A percentile compares a stretch with the other conserved stretches of the same genome.
These are phyloP conservation scores for Cryptococcus sp. DNA, from an alignment of 1,284 basidiomycete genomes.

Conservation along the genomic window DNA sequence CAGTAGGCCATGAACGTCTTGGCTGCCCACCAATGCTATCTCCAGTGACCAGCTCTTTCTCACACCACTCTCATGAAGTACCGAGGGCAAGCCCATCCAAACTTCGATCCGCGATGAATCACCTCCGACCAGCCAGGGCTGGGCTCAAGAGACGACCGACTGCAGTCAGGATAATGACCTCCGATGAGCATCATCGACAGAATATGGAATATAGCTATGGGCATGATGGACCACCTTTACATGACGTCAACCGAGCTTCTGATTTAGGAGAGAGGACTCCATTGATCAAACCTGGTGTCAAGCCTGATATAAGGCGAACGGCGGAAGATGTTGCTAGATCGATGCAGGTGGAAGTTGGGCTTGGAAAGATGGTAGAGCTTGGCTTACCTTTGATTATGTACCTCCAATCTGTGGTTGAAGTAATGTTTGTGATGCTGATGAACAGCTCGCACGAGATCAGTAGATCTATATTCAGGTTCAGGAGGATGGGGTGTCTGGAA, in stretches of 20 bases:
- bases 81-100: constrained; percentile 1
- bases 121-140: neutral
- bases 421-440: constrained; percentile 27
- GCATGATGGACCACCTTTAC: neutral
- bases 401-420: constrained; percentile 4
- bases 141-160: constrained; percentile 32
- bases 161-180: constrained; percentile 34
- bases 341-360: constrained; percentile 18
- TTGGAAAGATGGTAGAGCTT: constrained; percentile 40
- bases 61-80: neutral
- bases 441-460: constrained; percentile 75
- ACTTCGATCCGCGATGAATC: neutral
- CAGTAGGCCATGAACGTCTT: too few relatives aligned
- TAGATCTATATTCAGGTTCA: constrained; percentile 64
- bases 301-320: constrained; percentile 30
- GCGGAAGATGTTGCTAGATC: constrained; percentile 11
- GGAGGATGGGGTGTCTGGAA: constrained; percentile 70
- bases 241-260: neutral
- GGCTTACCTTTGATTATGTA: constrained; percentile 39
- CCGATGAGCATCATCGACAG: neutral
- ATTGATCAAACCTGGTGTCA: constrained; percentile 43
- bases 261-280: constrained; percentile 33
- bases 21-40: constrained; percentile 1
- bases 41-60: neutral
- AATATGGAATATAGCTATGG: neutral